Percentiles rank a stretch among this genome's conserved stretches.
These are phyloP conservation scores for Suillus variegatus DNA, from an alignment of 768 basidiomycete genomes.

Conservation along the genomic window DNA sequence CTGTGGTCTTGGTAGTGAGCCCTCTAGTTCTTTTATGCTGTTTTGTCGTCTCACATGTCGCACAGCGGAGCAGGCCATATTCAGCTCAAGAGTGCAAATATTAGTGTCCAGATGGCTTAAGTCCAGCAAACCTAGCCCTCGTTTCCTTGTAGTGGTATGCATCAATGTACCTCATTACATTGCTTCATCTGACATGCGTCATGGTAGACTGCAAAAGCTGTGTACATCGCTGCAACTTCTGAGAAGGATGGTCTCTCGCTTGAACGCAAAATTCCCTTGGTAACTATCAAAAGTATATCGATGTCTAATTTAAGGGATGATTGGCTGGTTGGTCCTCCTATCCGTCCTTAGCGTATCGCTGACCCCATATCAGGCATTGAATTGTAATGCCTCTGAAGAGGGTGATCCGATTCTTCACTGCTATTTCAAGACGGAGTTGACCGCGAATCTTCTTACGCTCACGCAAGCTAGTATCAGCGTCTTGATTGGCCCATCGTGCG, in stretches of 20 bases:
- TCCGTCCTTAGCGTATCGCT: constrained; percentile 4
- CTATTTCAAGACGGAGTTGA: constrained; percentile 94
- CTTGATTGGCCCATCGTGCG: constrained; percentile 76
- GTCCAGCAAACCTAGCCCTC: constrained; percentile 90
- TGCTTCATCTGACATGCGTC: not conserved
- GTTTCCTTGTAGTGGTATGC: constrained; percentile 87
- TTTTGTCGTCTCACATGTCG: constrained; percentile 1
- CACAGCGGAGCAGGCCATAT: constrained; percentile 75
- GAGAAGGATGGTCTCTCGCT: constrained; percentile 66
- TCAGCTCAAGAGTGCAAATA: constrained; percentile 80
- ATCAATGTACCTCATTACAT: not conserved
- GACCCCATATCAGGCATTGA: constrained; percentile 62
- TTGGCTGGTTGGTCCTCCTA: constrained; percentile 73
- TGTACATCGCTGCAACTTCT: constrained; percentile 70
- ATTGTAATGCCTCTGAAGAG: constrained; percentile 80
- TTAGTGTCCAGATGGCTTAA: constrained; percentile 80
- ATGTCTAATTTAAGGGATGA: constrained; percentile 93
- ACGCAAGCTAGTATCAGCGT: constrained; percentile 78
- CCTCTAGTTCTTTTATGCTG: not conserved
- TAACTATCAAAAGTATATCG: constrained; percentile 83
- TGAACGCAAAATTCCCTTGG: constrained; percentile 88
- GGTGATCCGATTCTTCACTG: constrained; percentile 93
- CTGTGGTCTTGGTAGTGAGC: constrained; percentile 75
- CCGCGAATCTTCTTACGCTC: constrained; percentile 76
- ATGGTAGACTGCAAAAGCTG: constrained; percentile 58